Evolutionary conservation across 1,139 yeast genomes (phyloP).

Genomic region (Diutina rugosa): DNA sequence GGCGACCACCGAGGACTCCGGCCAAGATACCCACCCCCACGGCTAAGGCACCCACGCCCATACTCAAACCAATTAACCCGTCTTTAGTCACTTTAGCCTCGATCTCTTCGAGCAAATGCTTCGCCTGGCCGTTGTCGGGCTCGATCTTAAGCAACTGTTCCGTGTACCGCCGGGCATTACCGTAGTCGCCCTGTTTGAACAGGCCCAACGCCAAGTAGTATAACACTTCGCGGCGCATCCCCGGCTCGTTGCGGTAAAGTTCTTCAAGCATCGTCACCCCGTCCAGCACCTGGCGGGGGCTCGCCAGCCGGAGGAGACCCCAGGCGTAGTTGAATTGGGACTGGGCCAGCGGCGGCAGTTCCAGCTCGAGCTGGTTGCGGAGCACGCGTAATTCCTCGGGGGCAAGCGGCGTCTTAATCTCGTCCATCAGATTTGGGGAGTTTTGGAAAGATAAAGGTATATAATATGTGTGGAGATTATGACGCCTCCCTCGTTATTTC

Average conservation of each 20-base stretch:
- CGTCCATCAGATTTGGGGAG: constrained; percentile 13
- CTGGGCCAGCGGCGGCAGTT: constrained; percentile 75
- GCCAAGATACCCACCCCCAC: constrained; percentile 63
- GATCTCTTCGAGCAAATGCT: constrained; percentile 56
- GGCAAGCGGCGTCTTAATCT: constrained; percentile 45
- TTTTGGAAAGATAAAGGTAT: neutral
- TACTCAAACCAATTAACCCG: constrained; percentile 78
- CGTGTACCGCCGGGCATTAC: constrained; percentile 75
- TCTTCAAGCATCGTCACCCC: constrained; percentile 71
- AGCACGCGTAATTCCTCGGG: constrained; percentile 65
- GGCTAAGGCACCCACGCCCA: constrained; percentile 77
- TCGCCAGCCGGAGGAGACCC: constrained; percentile 73
- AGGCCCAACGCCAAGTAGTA: constrained; percentile 85
- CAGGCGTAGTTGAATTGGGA: constrained; percentile 91
- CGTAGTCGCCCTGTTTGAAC: constrained; percentile 76
- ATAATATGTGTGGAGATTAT: no score
- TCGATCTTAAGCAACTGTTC: constrained; percentile 68
- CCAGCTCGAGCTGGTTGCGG: constrained; percentile 66
- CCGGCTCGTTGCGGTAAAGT: constrained; percentile 66
- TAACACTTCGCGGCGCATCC: constrained; percentile 77
- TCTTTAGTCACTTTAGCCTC: constrained; percentile 80
- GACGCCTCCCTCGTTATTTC: no score
- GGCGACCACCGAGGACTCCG: constrained; percentile 28
- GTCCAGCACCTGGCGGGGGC: constrained; percentile 50
- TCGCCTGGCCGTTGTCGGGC: constrained; percentile 74